Evolutionary conservation across 495 filamentous ascomycete species (phyloP), one percentile per base, ranked within the genome.

Genomic region (Daldinia caldariorum): DNA sequence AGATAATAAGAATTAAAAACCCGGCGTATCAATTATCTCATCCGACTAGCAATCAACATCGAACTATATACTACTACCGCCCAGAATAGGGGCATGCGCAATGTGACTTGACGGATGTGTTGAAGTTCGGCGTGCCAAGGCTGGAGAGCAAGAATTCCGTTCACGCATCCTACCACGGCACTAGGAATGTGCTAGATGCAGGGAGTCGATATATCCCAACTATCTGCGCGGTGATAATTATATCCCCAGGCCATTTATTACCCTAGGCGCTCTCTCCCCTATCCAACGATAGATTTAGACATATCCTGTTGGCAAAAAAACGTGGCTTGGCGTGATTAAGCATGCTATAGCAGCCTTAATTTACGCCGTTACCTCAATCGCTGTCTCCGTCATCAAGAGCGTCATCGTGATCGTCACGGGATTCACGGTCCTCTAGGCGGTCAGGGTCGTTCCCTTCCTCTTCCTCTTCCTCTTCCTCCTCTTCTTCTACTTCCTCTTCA

Each of bases 301-400:
- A 16, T 53, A 22, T 38, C 53, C 9, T 22, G 47, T 2, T 22
- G 20, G 29, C 9, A 56, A 14, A 56, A 14, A 6, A 8, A 18
- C n/a, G 16, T 56, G 43, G 43, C n/a, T 47, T 8, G 43, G 43
- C 20, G 43, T 47, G 43, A 47, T 47, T 18, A 22, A 47, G 20
- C 16, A 35, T 18, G 10, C 13, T 38, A 18, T 20, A 9, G n/a
- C n/a, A n/a, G 47, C 14, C 1, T 16, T 45, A 20, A 8, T 38
- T 54, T 20, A n/a, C 34, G 29, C 16, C 14, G 22, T 35, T n/a
- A 10, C 6, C 41, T 77, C 78, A 87, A 37, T 87, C 85, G 59
- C 85, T 87, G 55, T 83, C 82, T 37, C 88, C 86, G 61, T 87
- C 80, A 74, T 92, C 89, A 37, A 90, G 82, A 14, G 88, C 88